Percentiles rank a stretch among this genome's conserved stretches.
These are phyloP conservation scores for Penicillium antarcticum DNA, from an alignment of 495 filamentous ascomycete species.

Conservation along the genomic window DNA sequence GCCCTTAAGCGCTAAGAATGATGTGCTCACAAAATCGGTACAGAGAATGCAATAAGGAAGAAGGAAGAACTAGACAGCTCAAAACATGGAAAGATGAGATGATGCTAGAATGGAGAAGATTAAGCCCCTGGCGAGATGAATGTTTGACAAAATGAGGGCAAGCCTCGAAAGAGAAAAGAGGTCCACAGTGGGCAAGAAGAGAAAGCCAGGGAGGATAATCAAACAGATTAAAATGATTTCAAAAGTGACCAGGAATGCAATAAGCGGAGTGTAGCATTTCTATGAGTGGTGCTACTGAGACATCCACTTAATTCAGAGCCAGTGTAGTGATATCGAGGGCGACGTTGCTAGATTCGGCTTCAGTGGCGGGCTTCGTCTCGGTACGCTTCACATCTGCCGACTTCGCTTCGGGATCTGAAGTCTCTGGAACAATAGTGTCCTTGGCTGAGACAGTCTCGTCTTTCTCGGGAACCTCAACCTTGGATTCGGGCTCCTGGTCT, in stretches of 20 bases:
- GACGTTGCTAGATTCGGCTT: slow-evolving; percentile 17
- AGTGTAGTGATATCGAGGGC: slow-evolving; percentile 31
- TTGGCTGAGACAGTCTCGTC: slow-evolving; percentile 3
- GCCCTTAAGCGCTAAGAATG: slow-evolving; percentile 26
- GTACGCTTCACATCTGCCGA: background rate
- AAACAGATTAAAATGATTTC: background rate
- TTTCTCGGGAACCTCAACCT: background rate
- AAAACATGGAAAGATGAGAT: background rate
- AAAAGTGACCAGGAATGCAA: background rate
- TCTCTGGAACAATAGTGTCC: slow-evolving; percentile 1
- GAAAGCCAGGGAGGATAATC: background rate
- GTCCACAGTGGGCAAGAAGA: background rate
- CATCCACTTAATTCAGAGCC: slow-evolving; percentile 20
- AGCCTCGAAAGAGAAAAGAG: background rate
- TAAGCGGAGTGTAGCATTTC: background rate
- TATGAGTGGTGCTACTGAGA: background rate
- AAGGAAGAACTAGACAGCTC: background rate
- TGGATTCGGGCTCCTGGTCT: background rate
- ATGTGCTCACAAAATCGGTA: slow-evolving; percentile 22
- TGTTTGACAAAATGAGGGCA: background rate
- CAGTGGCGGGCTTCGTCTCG: background rate
- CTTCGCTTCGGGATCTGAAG: slow-evolving; percentile 7
- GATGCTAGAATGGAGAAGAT: slow-evolving; percentile 6
- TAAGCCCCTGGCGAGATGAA: background rate
- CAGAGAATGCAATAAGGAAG: slow-evolving; percentile 15